Evolutionary conservation across 768 basidiomycete species (phyloP).

Genomic region (Leccinum incarnatum): DNA sequence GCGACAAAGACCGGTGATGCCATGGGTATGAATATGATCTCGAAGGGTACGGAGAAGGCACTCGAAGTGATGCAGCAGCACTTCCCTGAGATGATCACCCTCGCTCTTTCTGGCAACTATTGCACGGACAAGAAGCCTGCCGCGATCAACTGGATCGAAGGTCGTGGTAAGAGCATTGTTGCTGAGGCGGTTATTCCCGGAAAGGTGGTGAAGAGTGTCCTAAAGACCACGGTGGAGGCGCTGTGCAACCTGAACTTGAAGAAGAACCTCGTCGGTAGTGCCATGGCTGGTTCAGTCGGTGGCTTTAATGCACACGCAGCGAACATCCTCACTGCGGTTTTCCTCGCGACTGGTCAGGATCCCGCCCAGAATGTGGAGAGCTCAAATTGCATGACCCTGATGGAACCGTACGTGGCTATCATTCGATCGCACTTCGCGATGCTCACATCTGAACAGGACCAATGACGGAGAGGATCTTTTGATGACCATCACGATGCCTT

Average conservation of each 20-base stretch:
- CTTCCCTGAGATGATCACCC: constrained; percentile 89
- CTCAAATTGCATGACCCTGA: constrained; percentile 96
- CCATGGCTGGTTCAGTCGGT: constrained; percentile 97
- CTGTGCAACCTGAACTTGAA: constrained; percentile 90
- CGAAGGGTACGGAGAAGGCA: constrained; percentile 95
- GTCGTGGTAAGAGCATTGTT: constrained; percentile 95
- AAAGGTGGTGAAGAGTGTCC: constrained; percentile 78
- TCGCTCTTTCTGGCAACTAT: constrained; percentile 95
- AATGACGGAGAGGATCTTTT: constrained; percentile 90
- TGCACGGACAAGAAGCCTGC: constrained; percentile 99
- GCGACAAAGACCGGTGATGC: constrained; percentile 95
- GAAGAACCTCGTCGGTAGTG: constrained; percentile 97
- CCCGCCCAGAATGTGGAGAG: constrained; percentile 99
- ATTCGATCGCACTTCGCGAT: constrained; percentile 1
- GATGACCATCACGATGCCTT: constrained; percentile 97
- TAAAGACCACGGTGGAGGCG: constrained; percentile 93
- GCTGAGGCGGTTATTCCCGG: constrained; percentile 94
- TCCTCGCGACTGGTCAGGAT: constrained; percentile 96
- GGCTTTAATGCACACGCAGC: constrained; percentile 99
- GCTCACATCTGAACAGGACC: constrained; percentile 45
- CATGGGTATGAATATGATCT: constrained; percentile 99
- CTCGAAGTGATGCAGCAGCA: constrained; percentile 71
- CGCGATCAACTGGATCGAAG: constrained; percentile 99
- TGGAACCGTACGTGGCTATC: constrained; percentile 79
- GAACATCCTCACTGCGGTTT: constrained; percentile 94